Evolutionary conservation across 1,139 yeast species (phyloP), one percentile per base, ranked within the genome.

Genomic region (Dujonia santamariae): DNA sequence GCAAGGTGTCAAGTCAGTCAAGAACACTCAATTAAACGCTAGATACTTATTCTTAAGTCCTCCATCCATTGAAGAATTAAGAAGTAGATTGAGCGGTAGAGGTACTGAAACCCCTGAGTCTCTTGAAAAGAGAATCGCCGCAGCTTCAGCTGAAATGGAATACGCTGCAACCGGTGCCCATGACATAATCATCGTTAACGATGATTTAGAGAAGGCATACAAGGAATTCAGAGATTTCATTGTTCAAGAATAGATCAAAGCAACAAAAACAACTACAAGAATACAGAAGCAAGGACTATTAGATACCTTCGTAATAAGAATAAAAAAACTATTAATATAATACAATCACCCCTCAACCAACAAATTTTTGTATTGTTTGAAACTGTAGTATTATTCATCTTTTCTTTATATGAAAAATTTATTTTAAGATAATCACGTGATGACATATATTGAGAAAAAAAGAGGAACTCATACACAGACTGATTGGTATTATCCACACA

Each of bases 1-100:
- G 96, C 97, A 94, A 67, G 99, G 99, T 44, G 98, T 92, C 49
- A 82, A 85, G 66, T 74, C 87, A 12, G 96, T 92, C 46, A 94
- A 94, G 67, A 65, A 73, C 36, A 80, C 96, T 13, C 78, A 78
- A 46, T 72, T 92, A 51, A 78, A 86, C 51, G 97, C 98, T 31
- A 75, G 90, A 56, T 92, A 65, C 60, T 65, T 94, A 47, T 92
- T 94, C 55, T 59, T 92, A 45, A 84, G 96, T 32, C 99, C 99
- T 29, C 98, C 99, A 17, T 81, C 94, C 22, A 66, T 88, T 48
- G 96, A 85, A 36, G 77, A 71, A 37, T 75, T 92, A 52, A 77
- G 77, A 54, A 59, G 63, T 39, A 79, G 98, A 61, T 76, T 94
- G 51, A 75, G 72, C 35, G 83, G 85, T 34, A 84, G 99, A 65